phyloP scores from a whole-genome alignment of 2,329 filamentous ascomycete species.

The Diaporthe sp. region DNA sequence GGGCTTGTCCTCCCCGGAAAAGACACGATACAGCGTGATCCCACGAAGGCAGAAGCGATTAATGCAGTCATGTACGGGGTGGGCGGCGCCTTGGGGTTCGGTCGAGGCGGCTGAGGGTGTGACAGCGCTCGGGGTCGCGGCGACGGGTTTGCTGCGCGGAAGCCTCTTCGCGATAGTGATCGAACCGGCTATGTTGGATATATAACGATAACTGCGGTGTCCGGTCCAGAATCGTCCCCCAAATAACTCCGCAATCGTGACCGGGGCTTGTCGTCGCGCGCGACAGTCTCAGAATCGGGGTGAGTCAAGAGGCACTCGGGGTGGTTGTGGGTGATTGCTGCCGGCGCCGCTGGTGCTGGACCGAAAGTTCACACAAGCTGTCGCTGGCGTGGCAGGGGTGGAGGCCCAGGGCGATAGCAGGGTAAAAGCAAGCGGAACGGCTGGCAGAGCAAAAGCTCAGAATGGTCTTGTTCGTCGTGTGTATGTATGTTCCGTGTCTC shows the following conservation, averaged over 20 bases:
- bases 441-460: neutral
- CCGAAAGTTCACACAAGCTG: slow-evolving; percentile 16
- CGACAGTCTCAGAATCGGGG: neutral
- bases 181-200: slow-evolving; percentile 4
- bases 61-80: neutral
- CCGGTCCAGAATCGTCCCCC: neutral
- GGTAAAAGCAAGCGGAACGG: slow-evolving; percentile 1
- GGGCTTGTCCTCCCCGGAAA: neutral
- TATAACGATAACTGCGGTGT: slow-evolving; percentile 22
- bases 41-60: neutral
- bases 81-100: neutral
- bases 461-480: neutral
- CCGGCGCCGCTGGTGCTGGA: neutral
- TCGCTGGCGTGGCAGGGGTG: slow-evolving; percentile 27
- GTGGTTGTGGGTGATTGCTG: slow-evolving; percentile 11
- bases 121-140: slow-evolving; percentile 10
- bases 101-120: slow-evolving; percentile 10
- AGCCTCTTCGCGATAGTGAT: slow-evolving; percentile 7
- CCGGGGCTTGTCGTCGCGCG: slow-evolving; percentile 1
- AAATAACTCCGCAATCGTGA: neutral
- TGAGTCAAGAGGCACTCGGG: slow-evolving; percentile 14
- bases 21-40: neutral
- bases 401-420: slow-evolving; percentile 1
- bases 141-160: slow-evolving; percentile 1
- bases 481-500: neutral